Percentiles rank a stretch among this genome's conserved stretches.
These are phyloP conservation scores for Tetracladium maxilliforme DNA, from an alignment of 2,329 filamentous ascomycete genomes.

Conservation along the genomic window DNA sequence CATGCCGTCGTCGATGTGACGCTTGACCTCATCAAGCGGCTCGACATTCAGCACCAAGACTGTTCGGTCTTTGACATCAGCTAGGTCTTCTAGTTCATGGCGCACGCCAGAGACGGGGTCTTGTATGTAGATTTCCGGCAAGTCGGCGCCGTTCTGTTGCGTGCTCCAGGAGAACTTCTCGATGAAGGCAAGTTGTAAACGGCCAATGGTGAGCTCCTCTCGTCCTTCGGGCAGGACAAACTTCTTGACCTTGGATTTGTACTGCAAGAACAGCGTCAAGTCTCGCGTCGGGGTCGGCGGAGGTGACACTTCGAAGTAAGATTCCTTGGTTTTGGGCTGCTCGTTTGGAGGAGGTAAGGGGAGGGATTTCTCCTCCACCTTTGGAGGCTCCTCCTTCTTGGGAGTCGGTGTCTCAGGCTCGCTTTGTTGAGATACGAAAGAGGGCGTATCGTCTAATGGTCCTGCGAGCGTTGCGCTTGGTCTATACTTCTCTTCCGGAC, in stretches of 20 bases:
- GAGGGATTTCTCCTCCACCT: no score
- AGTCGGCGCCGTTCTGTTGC: constrained; percentile 78
- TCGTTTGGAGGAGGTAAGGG: no score
- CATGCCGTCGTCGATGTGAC: constrained; percentile 86
- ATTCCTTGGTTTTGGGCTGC: no score
- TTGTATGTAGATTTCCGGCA: constrained; percentile 96
- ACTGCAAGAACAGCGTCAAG: constrained; percentile 85
- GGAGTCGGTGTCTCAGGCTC: no score
- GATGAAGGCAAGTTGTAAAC: constrained; percentile 89
- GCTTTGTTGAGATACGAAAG: no score
- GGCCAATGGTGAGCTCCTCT: constrained; percentile 71
- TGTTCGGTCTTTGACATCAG: constrained; percentile 85
- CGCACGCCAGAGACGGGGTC: constrained; percentile 92
- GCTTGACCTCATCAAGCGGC: constrained; percentile 86
- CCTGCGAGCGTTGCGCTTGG: no score
- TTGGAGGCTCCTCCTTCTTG: no score
- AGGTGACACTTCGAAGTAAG: no score
- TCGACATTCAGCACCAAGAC: constrained; percentile 94
- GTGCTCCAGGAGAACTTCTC: constrained; percentile 99
- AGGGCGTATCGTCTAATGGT: no score
- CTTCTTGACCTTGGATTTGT: constrained; percentile 95
- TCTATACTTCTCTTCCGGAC: no score
- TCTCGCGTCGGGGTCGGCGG: constrained; percentile 75
- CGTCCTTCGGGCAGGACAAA: constrained; percentile 77
- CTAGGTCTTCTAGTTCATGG: constrained; percentile 86